These are phyloP conservation scores for Circinella minor DNA, from an alignment of 371 early-diverging fungal species.

Conservation along the genomic window DNA sequence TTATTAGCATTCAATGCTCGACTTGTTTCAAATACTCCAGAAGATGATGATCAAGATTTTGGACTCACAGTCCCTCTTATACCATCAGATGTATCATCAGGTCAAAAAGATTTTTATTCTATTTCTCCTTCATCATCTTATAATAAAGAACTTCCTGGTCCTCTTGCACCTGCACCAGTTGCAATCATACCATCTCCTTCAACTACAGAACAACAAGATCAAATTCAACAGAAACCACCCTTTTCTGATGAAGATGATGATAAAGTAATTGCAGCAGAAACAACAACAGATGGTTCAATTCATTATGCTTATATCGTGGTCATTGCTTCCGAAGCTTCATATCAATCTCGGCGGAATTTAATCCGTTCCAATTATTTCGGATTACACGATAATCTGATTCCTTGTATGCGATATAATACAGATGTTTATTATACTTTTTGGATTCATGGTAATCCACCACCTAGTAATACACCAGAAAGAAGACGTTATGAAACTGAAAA, in stretches of 20 bases:
- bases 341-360: slow-evolving; percentile 41
- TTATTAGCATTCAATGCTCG: slow-evolving; percentile 1
- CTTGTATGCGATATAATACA: slow-evolving; percentile 46
- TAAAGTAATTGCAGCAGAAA: neutral
- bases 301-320: slow-evolving; percentile 53
- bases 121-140: neutral
- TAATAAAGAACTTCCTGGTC: neutral
- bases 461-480: slow-evolving; percentile 36
- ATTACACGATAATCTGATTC: slow-evolving; percentile 52
- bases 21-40: neutral
- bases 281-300: slow-evolving; percentile 32
- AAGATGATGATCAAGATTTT: neutral
- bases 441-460: slow-evolving; percentile 46
- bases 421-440: slow-evolving; percentile 54
- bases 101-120: neutral
- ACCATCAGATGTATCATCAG: neutral
- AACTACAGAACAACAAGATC: neutral
- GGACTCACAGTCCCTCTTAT: neutral
- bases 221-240: neutral
- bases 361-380: slow-evolving; percentile 58
- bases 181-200: neutral
- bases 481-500: slow-evolving; percentile 54
- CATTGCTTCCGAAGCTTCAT: slow-evolving; percentile 49
- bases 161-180: neutral
- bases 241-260: slow-evolving; percentile 8